Base-by-base conservation (phyloP, 2,329 filamentous ascomycete species). In the Cladosporium sp. region DNA sequence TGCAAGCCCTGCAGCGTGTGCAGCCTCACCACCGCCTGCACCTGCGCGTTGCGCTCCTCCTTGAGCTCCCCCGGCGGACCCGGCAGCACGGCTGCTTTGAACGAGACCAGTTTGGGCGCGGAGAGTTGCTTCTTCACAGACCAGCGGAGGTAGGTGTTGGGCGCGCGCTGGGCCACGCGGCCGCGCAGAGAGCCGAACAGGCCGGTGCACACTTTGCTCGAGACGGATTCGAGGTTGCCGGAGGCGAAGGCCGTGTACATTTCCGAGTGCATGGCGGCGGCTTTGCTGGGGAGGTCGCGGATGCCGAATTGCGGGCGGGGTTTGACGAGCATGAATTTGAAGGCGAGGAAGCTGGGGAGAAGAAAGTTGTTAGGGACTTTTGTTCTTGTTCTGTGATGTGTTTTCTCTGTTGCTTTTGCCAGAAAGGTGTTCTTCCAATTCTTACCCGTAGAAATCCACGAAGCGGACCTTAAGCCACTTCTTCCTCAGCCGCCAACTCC, bases 231-330 rank as follows among this genome's bases (percentile, higher is more conserved):
- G 27, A 61, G 52, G 22, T 64, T 67, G 58, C 71, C 76, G 60
- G 55, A 58, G 19, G 75, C 74, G 54, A 78, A 75, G 18, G 70
- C 66, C 19, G 58, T 67, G 59, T 77, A 78, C 70, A 79, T 73
- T 20, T 62, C 54, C 40, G 64, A 53, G 52, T 79, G 74, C n/a
- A 78, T 62, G 7, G 65, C 56, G 36, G 62, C 61, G 9, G 69
- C 73, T 34, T 70, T 63, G 8, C 57, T 47, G 15, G 70, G 67
- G 34, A 72, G 63, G 37, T 68, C 60, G 18, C 54, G 56, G 19
- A 70, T 49, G n/a, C 64, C 56, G 15, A 73, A 59, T 20, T 48
- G 43, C 17, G 49, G 50, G 15, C 43, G 45, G 12, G 70, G 68
- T 20, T 66, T 37, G 19, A 42, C 36, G 29, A 43, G 15, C 27